phyloP scores from a whole-genome alignment of 2,329 filamentous ascomycete species.

The Microcera coccophila region DNA sequence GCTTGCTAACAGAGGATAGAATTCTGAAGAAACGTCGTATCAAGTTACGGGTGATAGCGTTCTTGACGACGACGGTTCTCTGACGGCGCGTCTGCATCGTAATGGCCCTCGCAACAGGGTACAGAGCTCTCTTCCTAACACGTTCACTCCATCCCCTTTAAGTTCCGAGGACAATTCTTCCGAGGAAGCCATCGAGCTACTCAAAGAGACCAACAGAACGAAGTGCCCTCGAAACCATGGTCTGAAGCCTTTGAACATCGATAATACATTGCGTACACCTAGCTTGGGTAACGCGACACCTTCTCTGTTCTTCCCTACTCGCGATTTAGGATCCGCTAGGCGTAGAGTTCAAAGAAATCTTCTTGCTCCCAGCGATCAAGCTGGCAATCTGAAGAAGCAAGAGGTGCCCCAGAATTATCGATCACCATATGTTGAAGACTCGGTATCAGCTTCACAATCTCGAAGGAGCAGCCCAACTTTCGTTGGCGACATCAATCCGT shows the following conservation, averaged over 20 bases:
- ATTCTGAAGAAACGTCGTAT: not conserved
- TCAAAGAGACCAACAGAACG: no score
- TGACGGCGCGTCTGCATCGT: conserved; percentile 1
- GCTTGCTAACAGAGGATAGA: conserved; percentile 7
- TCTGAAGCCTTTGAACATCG: no score
- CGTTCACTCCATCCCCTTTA: no score
- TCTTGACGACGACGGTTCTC: conserved; percentile 1
- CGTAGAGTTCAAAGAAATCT: conserved; percentile 28
- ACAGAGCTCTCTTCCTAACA: no score
- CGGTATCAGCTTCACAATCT: conserved; percentile 10
- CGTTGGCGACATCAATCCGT: no score
- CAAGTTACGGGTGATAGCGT: not conserved
- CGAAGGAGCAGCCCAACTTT: conserved; percentile 1
- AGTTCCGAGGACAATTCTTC: no score
- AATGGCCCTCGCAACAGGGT: no score
- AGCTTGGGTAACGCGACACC: conserved; percentile 6
- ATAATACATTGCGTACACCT: no score
- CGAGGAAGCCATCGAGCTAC: no score
- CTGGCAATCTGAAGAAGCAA: not conserved
- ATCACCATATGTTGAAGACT: conserved; percentile 28
- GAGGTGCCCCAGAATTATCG: conserved; percentile 15
- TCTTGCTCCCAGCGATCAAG: conserved; percentile 15
- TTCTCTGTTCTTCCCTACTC: conserved; percentile 19
- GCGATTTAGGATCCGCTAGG: conserved; percentile 24
- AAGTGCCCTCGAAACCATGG: no score